Percentiles rank a stretch among this genome's conserved stretches.
Evolutionary conservation across 306 rosid genomes (phyloP).

Genomic region (Leucaena leucocephala): DNA sequence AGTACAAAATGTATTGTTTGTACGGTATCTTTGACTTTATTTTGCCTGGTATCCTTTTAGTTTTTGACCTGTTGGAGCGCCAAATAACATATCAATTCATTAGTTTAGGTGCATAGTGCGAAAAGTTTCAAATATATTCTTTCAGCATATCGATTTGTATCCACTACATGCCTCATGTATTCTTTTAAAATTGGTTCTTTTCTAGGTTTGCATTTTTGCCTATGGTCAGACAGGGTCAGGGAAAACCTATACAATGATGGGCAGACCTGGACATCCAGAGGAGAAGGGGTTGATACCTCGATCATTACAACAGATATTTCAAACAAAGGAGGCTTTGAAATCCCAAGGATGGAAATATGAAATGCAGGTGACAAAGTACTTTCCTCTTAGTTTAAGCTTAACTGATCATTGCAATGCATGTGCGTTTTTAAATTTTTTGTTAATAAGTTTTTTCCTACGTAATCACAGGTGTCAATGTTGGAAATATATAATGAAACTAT

Average conservation of each 20-base stretch:
- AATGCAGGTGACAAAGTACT: constrained; percentile 73
- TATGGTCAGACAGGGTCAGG: constrained; percentile 99
- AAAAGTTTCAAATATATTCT: constrained; percentile 3
- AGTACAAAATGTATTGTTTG: background rate
- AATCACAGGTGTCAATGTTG: constrained; percentile 84
- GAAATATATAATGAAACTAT: constrained; percentile 95
- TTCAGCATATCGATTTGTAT: constrained; percentile 1
- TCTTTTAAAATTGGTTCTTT: constrained; percentile 25
- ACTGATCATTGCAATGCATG: background rate
- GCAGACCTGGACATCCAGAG: constrained; percentile 75
- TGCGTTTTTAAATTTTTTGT: background rate
- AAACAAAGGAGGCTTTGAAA: constrained; percentile 71
- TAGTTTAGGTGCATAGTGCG: background rate
- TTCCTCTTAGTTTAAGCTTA: constrained; percentile 28
- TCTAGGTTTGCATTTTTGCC: constrained; percentile 96
- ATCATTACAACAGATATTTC: constrained; percentile 88
- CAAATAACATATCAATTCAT: background rate
- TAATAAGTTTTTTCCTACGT: constrained; percentile 18
- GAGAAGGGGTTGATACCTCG: constrained; percentile 95
- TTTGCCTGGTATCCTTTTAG: background rate
- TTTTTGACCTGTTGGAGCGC: background rate
- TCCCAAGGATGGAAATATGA: constrained; percentile 98
- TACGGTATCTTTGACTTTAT: background rate
- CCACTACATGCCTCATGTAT: background rate
- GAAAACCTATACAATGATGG: constrained; percentile 99